Percentiles rank a stretch among this genome's conserved stretches.
Conservation (phyloP, 495 filamentous ascomycete species). For the Neurospora sp. region DNA sequence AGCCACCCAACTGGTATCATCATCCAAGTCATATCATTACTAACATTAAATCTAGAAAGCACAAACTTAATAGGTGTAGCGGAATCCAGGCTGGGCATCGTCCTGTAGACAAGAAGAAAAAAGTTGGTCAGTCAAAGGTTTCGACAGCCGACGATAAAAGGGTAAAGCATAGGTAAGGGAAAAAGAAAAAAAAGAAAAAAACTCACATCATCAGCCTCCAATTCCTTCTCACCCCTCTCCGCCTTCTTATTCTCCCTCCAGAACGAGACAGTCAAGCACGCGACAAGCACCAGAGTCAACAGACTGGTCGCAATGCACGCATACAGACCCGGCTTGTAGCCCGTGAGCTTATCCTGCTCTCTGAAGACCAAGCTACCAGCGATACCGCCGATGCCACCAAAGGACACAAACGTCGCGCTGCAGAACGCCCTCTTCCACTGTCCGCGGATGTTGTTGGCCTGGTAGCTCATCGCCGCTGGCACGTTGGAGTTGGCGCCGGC, state of each 20-base stretch:
- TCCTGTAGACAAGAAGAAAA: slow-evolving; percentile 21
- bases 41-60: background rate
- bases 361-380: slow-evolving; percentile 48
- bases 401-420: slow-evolving; percentile 47
- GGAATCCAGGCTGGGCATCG: slow-evolving; percentile 32
- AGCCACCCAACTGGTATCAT: background rate
- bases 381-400: slow-evolving; percentile 55
- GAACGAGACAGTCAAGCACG: slow-evolving; percentile 19
- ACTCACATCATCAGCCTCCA: slow-evolving; percentile 34
- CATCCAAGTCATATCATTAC: background rate
- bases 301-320: slow-evolving; percentile 32
- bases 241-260: slow-evolving; percentile 30
- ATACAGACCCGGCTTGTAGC: slow-evolving; percentile 35
- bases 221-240: slow-evolving; percentile 33
- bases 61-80: slow-evolving; percentile 34
- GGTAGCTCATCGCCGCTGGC: slow-evolving; percentile 48
- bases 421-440: slow-evolving; percentile 58
- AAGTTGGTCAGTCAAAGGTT: slow-evolving; percentile 1
- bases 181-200: too few species aligned
- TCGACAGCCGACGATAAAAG: background rate
- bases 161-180: background rate
- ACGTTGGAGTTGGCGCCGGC: slow-evolving; percentile 53
- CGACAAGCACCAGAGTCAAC: slow-evolving; percentile 27
- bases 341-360: slow-evolving; percentile 19
- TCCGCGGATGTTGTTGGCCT: slow-evolving; percentile 59